Base-by-base conservation (phyloP, 306 rosid genomes). In the Trifolium dubium region DNA sequence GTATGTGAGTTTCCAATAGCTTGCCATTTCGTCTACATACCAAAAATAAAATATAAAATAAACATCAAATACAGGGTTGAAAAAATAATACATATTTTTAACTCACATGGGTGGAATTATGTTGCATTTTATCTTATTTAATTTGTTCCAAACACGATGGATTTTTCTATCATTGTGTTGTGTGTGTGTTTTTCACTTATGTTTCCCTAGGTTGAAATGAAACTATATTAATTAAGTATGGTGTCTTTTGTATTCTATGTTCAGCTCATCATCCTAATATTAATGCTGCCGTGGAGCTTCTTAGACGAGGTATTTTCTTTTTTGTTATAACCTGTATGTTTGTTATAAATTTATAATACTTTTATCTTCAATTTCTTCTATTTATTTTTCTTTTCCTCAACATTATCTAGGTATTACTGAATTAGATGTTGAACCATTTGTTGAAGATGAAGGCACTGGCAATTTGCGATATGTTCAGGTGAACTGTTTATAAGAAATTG, bases 181-280 rank as follows among this genome's bases (percentile, higher is more conserved):
- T 41, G 41, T 49, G 62, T 60, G 53, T 37, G 4, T 39, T 23
- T 34, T 51, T 62, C 65, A 60, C 35, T 28, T 54, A 54, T 43
- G 63, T 54, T 75, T 7, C 44, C 44, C 1, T 35, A 70, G 35
- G 43, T 56, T 69, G 43, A 64, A 3, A 17, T 62, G 56, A 35
- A 50, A 59, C 74, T 66, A 39, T 69, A 12, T 63, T 43, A 59
- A 47, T 72, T 63, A 79, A 66, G 71, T 68, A 5, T 8, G 40
- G 18, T 59, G 13, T 64, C 13, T 71, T 41, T 50, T 31, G 63
- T 34, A 4, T 69, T 51, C 51, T 30, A 61, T 69, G 13, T 53
- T 77, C 88, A 94, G 98, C 98, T 80, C 96, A 94, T 85, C 98
- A 91, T 89, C 98, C 98, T 17, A 91, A 87, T 66, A 91, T 93